These are phyloP conservation scores for Nyssa sinensis DNA, from an alignment of 148 eudicot species.

Conservation along the genomic window DNA sequence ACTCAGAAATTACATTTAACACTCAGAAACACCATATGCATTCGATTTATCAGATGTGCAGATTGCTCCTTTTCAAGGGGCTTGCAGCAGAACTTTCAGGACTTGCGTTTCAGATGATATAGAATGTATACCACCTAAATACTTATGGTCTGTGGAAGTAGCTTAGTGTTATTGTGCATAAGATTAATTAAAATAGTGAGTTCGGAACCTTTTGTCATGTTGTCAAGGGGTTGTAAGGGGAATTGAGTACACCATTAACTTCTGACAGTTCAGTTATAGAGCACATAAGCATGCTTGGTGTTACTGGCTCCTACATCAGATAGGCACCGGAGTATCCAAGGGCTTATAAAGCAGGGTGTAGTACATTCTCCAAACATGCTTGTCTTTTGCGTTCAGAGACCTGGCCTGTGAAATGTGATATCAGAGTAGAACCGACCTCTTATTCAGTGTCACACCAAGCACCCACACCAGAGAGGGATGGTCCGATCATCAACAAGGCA, in stretches of 20 bases:
- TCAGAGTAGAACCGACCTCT: no score
- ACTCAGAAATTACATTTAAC: not conserved
- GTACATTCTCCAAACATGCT: no score
- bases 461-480: no score
- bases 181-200: not conserved
- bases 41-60: not conserved
- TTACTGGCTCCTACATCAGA: no score
- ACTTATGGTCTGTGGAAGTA: not conserved
- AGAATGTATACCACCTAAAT: not conserved
- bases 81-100: not conserved
- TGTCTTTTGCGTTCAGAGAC: no score
- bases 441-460: no score
- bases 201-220: not conserved
- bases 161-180: not conserved
- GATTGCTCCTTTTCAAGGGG: not conserved
- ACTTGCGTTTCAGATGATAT: not conserved
- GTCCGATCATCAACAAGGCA: no score
- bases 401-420: no score
- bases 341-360: no score
- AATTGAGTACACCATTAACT: not conserved
- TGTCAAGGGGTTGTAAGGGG: not conserved
- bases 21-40: not conserved
- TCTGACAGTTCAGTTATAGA: no score
- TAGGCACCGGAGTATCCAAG: no score
- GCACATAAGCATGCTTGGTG: no score